Evolutionary conservation across 768 basidiomycete genomes (phyloP).

Genomic region (Leccinum disarticulatum): DNA sequence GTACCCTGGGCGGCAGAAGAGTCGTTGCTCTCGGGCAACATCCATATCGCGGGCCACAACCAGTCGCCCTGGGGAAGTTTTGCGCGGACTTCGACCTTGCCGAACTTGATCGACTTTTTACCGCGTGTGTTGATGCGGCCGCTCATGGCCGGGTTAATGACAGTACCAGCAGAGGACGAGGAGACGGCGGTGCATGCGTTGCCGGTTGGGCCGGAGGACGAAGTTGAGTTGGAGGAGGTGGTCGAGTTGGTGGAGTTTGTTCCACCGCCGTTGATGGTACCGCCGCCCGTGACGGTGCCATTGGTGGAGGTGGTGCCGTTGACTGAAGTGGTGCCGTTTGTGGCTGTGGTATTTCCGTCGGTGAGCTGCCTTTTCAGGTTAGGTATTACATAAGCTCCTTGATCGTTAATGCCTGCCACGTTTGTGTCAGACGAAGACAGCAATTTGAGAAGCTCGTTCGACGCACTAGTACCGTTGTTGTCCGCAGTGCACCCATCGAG

Average conservation of each 20-base stretch:
- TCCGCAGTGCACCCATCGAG: slow-evolving; percentile 37
- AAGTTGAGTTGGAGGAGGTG: slow-evolving; percentile 19
- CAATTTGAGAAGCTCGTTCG: background rate
- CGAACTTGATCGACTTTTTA: slow-evolving; percentile 50
- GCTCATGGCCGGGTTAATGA: slow-evolving; percentile 54
- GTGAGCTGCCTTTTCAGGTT: slow-evolving; percentile 28
- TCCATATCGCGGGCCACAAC: slow-evolving; percentile 36
- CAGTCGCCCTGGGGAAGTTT: slow-evolving; percentile 57
- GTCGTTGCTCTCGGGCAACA: slow-evolving; percentile 29
- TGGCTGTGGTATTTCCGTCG: slow-evolving; percentile 8
- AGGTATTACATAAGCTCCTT: slow-evolving; percentile 26
- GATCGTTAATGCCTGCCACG: slow-evolving; percentile 12
- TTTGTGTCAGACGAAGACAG: background rate
- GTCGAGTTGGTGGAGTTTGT: slow-evolving; percentile 19
- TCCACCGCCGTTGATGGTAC: slow-evolving; percentile 8
- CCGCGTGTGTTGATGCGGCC: slow-evolving; percentile 54
- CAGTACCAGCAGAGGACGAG: slow-evolving; percentile 30
- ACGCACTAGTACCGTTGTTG: slow-evolving; percentile 5
- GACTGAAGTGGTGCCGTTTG: background rate
- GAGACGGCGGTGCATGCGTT: slow-evolving; percentile 45
- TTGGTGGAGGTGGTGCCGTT: slow-evolving; percentile 8
- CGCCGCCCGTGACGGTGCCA: background rate
- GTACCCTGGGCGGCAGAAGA: slow-evolving; percentile 18
- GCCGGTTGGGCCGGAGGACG: slow-evolving; percentile 19
- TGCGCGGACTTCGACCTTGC: slow-evolving; percentile 59